Evolutionary conservation across 352 stramenopile genomes (phyloP).

Genomic region (Pythium scleroteichum): DNA sequence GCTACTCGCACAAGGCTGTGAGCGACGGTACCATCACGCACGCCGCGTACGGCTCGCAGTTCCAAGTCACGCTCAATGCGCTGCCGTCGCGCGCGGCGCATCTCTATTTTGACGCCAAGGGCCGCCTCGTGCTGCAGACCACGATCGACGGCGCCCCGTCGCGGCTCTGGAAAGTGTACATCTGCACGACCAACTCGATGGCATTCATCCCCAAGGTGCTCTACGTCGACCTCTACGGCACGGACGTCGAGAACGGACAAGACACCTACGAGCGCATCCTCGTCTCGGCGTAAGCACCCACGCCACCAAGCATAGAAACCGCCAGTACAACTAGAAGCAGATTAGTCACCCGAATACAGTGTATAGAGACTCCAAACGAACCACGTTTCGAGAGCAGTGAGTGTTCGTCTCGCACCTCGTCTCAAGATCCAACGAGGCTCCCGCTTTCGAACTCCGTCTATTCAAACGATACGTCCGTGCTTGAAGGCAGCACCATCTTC

Average conservation of each 20-base stretch:
- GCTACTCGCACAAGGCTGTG: conserved; percentile 57
- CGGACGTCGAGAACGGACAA: conserved; percentile 41
- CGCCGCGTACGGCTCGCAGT: conserved; percentile 41
- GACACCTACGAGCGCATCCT: conserved; percentile 69
- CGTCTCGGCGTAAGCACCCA: conserved; percentile 23
- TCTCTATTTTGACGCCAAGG: conserved; percentile 61
- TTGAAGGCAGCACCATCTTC: no score
- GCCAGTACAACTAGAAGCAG: background rate
- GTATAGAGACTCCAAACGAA: no score
- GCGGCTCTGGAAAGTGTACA: conserved; percentile 73
- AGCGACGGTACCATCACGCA: conserved; percentile 3
- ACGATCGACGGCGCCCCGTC: conserved; percentile 45
- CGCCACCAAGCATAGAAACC: conserved; percentile 3
- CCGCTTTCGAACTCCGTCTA: no score
- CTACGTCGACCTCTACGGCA: conserved; percentile 77
- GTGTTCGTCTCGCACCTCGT: no score
- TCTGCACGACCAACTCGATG: conserved; percentile 54
- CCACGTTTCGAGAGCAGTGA: no score
- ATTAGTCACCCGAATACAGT: no score
- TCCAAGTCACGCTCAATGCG: conserved; percentile 65
- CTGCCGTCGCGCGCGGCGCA: conserved; percentile 51
- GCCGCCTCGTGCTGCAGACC: conserved; percentile 55
- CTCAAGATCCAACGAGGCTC: no score
- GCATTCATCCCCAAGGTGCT: conserved; percentile 76
- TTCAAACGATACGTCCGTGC: no score